phyloP scores from a whole-genome alignment of 2,329 filamentous ascomycete genomes.

The Juglanconis juglandina region DNA sequence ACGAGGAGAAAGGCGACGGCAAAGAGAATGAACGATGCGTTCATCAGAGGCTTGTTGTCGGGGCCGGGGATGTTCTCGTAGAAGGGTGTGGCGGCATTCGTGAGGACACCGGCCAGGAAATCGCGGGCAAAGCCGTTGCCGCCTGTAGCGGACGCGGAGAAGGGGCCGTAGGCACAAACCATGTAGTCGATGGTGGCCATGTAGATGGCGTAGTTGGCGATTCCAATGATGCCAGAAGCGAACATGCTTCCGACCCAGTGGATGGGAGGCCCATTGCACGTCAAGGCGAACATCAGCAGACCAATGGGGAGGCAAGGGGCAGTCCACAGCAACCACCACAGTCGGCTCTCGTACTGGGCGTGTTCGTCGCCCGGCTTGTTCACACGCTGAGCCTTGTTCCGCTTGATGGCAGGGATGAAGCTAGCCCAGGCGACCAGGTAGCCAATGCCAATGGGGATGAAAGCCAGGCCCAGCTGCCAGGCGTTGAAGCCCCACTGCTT shows the following conservation, averaged over 20 bases:
- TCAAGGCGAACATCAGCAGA: conserved; percentile 68
- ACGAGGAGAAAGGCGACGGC: conserved; percentile 60
- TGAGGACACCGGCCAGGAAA: conserved; percentile 69
- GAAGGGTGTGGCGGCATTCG: conserved; percentile 64
- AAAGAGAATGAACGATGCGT: conserved; percentile 62
- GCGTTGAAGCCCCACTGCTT: conserved; percentile 62
- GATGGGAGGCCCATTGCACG: conserved; percentile 58
- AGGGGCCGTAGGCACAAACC: conserved; percentile 70
- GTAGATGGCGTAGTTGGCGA: conserved; percentile 67
- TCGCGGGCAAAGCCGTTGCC: conserved; percentile 74
- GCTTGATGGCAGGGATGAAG: conserved; percentile 56
- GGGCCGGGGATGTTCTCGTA: conserved; percentile 55
- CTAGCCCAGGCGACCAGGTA: conserved; percentile 61
- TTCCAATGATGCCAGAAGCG: conserved; percentile 63
- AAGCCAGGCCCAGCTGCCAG: conserved; percentile 55
- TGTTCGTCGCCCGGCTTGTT: conserved; percentile 51
- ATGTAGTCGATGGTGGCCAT: conserved; percentile 77
- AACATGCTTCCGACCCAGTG: conserved; percentile 68
- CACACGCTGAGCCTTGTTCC: conserved; percentile 48
- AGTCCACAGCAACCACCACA: conserved; percentile 62
- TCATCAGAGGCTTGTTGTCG: conserved; percentile 28
- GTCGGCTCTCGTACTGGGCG: conserved; percentile 66
- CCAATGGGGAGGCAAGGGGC: conserved; percentile 62
- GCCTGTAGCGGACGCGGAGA: conserved; percentile 70
- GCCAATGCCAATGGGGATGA: conserved; percentile 64